A percentile compares a stretch with the other conserved stretches of the same genome.
Conservation (phyloP, 805 yeast genomes). For the Wickerhamomyces alni region DNA sequence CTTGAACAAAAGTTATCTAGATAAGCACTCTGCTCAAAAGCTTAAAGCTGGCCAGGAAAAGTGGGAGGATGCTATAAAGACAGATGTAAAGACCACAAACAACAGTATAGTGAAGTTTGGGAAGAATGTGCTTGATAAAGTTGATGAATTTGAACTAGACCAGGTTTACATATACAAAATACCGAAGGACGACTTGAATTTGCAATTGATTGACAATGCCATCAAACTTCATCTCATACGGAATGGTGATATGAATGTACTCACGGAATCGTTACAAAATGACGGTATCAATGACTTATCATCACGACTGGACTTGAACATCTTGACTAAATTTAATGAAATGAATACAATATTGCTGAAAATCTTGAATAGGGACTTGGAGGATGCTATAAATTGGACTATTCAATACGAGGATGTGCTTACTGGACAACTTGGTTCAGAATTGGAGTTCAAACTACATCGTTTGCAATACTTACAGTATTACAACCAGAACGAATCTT, state of each 20-base stretch:
- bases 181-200: slow-evolving; percentile 14
- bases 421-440: slow-evolving; percentile 27
- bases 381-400: slow-evolving; percentile 48
- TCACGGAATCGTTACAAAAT: slow-evolving; percentile 22
- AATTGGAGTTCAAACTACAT: slow-evolving; percentile 40
- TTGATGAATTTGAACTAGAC: slow-evolving; percentile 27
- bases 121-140: slow-evolving; percentile 22
- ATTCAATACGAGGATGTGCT: slow-evolving; percentile 14
- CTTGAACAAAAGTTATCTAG: background rate
- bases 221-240: slow-evolving; percentile 41
- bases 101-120: slow-evolving; percentile 23
- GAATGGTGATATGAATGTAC: slow-evolving; percentile 37
- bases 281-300: slow-evolving; percentile 21
- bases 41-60: slow-evolving; percentile 6
- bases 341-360: slow-evolving; percentile 38
- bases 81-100: slow-evolving; percentile 22
- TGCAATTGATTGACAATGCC: slow-evolving; percentile 31
- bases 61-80: slow-evolving; percentile 26
- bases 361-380: slow-evolving; percentile 29
- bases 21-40: background rate
- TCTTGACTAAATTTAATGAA: slow-evolving; percentile 31
- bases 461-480: slow-evolving; percentile 34
- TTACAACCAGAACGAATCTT: slow-evolving; percentile 17
- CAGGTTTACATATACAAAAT: slow-evolving; percentile 29
- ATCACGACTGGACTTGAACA: slow-evolving; percentile 16